A percentile compares a stretch with the other conserved stretches of the same genome.
Evolutionary conservation across 2,329 filamentous ascomycete genomes (phyloP).

Genomic region (Talaromyces sp.): DNA sequence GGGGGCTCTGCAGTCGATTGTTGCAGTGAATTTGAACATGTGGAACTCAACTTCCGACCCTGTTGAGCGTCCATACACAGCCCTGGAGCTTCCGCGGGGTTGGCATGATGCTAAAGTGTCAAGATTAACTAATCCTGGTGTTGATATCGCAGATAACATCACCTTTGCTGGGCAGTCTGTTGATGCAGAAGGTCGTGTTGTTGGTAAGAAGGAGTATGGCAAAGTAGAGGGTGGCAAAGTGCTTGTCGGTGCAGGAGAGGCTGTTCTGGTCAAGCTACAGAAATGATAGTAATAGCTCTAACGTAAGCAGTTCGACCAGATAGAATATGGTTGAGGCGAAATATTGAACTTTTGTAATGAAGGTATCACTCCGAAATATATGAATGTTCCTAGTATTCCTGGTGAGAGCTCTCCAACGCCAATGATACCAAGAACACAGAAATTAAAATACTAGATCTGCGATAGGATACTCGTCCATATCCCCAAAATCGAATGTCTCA

Average conservation of each 20-base stretch:
- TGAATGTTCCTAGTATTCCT: too few relatives aligned
- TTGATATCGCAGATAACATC: neutral
- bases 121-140: neutral
- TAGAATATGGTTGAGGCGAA: too few relatives aligned
- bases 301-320: too few relatives aligned
- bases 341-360: too few relatives aligned
- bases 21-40: neutral
- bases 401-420: too few relatives aligned
- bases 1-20: too few relatives aligned
- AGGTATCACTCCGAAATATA: too few relatives aligned
- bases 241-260: neutral
- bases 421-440: too few relatives aligned
- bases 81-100: neutral
- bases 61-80: neutral
- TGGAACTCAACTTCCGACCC: neutral
- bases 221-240: neutral
- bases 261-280: neutral
- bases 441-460: too few relatives aligned
- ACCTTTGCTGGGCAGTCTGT: neutral
- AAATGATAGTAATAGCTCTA: neutral
- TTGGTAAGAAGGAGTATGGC: neutral
- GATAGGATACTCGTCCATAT: too few relatives aligned
- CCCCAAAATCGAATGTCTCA: too few relatives aligned
- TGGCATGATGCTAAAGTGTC: neutral
- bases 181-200: neutral